Conservation (phyloP, 2,329 filamentous ascomycete genomes). For the Xylariomycetidae sp. region DNA sequence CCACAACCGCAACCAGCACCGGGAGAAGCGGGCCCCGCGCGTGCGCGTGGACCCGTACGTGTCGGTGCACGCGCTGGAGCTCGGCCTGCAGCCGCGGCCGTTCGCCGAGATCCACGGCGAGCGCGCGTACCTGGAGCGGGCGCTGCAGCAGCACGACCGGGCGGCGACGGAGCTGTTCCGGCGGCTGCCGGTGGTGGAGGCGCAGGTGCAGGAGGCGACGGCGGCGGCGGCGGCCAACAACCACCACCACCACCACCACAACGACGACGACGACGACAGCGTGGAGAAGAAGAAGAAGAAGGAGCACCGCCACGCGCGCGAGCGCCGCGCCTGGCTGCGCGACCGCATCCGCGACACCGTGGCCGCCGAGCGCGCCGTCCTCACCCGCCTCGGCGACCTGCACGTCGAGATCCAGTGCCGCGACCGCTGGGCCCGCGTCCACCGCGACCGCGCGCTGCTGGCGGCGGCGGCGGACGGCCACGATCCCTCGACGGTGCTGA, state of each 20-base stretch:
- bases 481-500: no score
- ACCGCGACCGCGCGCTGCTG: conserved; percentile 16
- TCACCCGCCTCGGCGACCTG: conserved; percentile 42
- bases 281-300: conserved; percentile 1
- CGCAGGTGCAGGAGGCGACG: conserved; percentile 15
- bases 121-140: conserved; percentile 37
- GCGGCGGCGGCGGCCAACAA: conserved; percentile 1
- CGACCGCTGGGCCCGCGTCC: conserved; percentile 31
- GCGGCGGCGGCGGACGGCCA: not conserved
- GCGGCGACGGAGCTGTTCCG: conserved; percentile 33
- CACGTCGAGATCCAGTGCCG: conserved; percentile 42
- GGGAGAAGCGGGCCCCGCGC: no score
- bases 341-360: conserved; percentile 37
- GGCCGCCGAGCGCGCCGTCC: conserved; percentile 40
- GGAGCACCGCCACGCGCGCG: conserved; percentile 17
- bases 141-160: conserved; percentile 34
- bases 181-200: conserved; percentile 32
- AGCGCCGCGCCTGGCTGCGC: conserved; percentile 35
- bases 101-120: conserved; percentile 40
- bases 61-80: conserved; percentile 11
- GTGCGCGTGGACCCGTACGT: no score
- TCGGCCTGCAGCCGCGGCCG: conserved; percentile 31
- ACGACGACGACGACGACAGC: not conserved
- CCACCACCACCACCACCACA: not conserved
- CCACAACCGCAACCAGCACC: no score